Conservation (phyloP, 345 rosid genomes). For the Pseudoturritis turrita region DNA sequence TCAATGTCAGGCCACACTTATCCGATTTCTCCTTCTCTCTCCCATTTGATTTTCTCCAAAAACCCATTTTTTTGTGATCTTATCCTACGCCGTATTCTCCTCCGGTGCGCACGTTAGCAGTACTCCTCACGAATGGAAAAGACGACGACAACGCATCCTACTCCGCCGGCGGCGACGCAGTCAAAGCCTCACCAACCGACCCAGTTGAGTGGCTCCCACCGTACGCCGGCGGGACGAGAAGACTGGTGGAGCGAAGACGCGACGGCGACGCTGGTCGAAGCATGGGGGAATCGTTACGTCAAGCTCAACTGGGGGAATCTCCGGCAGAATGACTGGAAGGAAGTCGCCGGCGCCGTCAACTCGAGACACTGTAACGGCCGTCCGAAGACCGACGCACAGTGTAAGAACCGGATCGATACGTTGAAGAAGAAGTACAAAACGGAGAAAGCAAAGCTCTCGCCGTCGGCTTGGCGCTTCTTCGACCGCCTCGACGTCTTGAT, state of each 20-base stretch:
- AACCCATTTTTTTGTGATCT: conserved; percentile 12
- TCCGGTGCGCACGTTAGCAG: conserved; percentile 26
- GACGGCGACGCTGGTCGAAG: conserved; percentile 63
- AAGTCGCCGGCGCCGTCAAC: conserved; percentile 71
- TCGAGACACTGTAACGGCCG: conserved; percentile 40
- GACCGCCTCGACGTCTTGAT: conserved; percentile 44
- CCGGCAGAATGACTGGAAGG: conserved; percentile 78
- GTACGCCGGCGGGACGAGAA: conserved; percentile 50
- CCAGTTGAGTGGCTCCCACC: conserved; percentile 21
- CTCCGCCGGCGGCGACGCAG: not conserved
- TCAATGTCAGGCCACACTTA: not conserved
- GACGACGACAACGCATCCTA: conserved; percentile 11
- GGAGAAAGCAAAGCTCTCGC: conserved; percentile 38
- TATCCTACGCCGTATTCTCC: conserved; percentile 14
- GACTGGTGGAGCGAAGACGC: conserved; percentile 96
- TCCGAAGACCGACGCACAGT: conserved; percentile 62
- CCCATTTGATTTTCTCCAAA: not conserved
- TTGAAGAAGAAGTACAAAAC: conserved; percentile 62
- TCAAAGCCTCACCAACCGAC: too few species aligned
- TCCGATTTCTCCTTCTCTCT: not conserved
- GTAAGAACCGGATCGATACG: conserved; percentile 71
- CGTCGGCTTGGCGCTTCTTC: conserved; percentile 50
- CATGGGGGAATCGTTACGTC: conserved; percentile 79
- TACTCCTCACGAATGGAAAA: conserved; percentile 18
- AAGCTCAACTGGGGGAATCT: conserved; percentile 75